A percentile compares a stretch with the other conserved stretches of the same genome.
Evolutionary conservation across 2,329 filamentous ascomycete species (phyloP).

Genomic region (Aspergillus jensenii): DNA sequence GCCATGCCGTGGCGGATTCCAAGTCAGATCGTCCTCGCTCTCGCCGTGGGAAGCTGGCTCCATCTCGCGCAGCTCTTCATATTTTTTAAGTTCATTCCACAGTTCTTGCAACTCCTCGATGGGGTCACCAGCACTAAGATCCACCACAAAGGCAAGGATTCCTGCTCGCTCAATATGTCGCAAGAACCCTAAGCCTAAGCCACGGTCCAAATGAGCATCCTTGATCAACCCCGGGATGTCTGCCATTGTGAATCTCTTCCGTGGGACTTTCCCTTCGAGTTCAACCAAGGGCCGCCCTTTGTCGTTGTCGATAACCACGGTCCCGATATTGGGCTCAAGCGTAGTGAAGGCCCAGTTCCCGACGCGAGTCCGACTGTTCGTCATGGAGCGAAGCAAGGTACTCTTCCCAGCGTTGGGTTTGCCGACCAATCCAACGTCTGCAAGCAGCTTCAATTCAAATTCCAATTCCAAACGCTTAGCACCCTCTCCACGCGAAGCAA

Average conservation of each 20-base stretch:
- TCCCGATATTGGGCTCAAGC: constrained; percentile 90
- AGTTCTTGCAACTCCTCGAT: constrained; percentile 75
- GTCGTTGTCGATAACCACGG: constrained; percentile 86
- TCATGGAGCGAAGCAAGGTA: constrained; percentile 82
- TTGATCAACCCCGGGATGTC: constrained; percentile 94
- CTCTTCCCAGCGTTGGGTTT: constrained; percentile 96
- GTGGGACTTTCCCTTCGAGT: constrained; percentile 52
- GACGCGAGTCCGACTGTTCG: constrained; percentile 82
- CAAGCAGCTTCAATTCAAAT: constrained; percentile 90
- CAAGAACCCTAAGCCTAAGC: constrained; percentile 86
- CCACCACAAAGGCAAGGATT: constrained; percentile 90
- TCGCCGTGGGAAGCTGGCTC: constrained; percentile 66
- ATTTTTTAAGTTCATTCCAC: constrained; percentile 88
- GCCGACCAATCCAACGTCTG: constrained; percentile 91
- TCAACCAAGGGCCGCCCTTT: constrained; percentile 67
- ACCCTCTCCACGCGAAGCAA: constrained; percentile 81
- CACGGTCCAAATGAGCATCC: constrained; percentile 87
- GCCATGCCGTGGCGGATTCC: constrained; percentile 35
- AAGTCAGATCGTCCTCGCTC: constrained; percentile 61
- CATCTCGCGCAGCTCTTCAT: constrained; percentile 76
- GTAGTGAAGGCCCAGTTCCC: constrained; percentile 98
- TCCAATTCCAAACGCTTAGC: constrained; percentile 77
- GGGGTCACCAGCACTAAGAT: constrained; percentile 77
- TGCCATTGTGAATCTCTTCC: constrained; percentile 86
- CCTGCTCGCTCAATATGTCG: constrained; percentile 92